Evolutionary conservation across 2,329 filamentous ascomycete species (phyloP).

Genomic region (Thielaviopsis ethacetica): DNA sequence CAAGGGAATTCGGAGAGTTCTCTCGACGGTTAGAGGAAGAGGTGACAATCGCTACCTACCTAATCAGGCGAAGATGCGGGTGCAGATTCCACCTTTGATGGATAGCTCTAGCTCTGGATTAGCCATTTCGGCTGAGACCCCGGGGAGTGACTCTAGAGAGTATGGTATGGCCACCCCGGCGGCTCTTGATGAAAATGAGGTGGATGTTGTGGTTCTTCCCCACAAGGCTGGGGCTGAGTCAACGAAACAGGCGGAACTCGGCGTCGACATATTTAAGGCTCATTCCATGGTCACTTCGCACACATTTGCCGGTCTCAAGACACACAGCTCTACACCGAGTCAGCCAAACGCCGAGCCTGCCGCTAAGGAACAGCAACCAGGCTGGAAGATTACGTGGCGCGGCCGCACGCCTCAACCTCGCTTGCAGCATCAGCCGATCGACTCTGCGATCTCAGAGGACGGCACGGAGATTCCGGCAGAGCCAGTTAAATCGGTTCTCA

Average conservation of each 20-base stretch:
- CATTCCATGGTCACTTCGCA: not conserved
- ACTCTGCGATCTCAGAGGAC: not conserved
- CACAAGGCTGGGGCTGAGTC: not conserved
- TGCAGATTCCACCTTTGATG: not conserved
- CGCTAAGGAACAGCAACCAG: not conserved
- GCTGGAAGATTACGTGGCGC: slow-evolving; percentile 1
- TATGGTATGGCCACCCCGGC: not conserved
- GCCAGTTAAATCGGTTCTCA: not conserved
- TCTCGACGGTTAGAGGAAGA: slow-evolving; percentile 6
- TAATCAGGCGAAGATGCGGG: not conserved
- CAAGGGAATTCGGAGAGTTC: slow-evolving; percentile 6
- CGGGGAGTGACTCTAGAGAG: not conserved
- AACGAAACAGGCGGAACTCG: not conserved
- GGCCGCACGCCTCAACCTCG: not conserved
- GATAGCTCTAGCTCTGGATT: not conserved
- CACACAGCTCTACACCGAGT: not conserved
- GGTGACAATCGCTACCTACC: not conserved
- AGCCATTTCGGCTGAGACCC: not conserved
- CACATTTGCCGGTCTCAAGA: not conserved
- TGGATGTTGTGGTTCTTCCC: not conserved
- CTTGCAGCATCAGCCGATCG: not conserved
- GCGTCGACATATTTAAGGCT: not conserved
- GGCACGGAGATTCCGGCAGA: not conserved
- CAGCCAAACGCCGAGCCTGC: not conserved
- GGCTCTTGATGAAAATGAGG: not conserved